Evolutionary conservation across 257 asterid genomes (phyloP), one percentile per base, ranked within the genome.

Genomic region (Fraxinus excelsior): DNA sequence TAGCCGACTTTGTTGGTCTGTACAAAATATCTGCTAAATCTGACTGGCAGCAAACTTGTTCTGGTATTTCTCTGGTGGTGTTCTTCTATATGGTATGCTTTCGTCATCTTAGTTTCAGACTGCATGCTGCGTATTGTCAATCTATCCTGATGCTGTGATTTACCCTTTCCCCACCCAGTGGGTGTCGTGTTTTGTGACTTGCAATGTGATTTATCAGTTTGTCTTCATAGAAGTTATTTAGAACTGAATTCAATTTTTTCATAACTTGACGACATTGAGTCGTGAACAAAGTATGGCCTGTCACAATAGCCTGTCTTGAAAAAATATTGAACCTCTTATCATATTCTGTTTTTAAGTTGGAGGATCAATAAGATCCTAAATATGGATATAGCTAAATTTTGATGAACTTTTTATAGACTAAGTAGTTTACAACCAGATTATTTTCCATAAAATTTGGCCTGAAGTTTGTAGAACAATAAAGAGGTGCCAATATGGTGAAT

Each of bases 71-170:
- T 64, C 86, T 93, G 82, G 67, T 90, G 90, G 89, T 89, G 84
- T 96, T 89, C 85, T 96, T 84, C 87, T 93, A 84, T 76, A 87
- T 90, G 99, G 99, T 93, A 93, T 71, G 94, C 87, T 71, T 78
- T 79, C 82, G 29, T 78, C 75, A 68, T 60, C 65, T 79, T 58
- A 70, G 35, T 35, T 81, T 71, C 75, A 72, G 53, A 37, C 76
- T 83, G 40, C 42, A 31, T 71, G 49, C 77, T 74, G 70, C 21
- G 75, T 66, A 38, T 75, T 26, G n/a, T 23, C 32, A 62, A 26
- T 62, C 18, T 62, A 62, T 62, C 68, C 7, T 8, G 35, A 3
- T 25, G 68, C 68, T 26, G 68, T 62, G 68, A 12, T 62, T 25
- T 62, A 25, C 32, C n/a, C 19, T 10, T 26, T 62, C 68, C 34